Base-by-base conservation (phyloP, 2,329 filamentous ascomycete genomes). In the Penicillium hordei region DNA sequence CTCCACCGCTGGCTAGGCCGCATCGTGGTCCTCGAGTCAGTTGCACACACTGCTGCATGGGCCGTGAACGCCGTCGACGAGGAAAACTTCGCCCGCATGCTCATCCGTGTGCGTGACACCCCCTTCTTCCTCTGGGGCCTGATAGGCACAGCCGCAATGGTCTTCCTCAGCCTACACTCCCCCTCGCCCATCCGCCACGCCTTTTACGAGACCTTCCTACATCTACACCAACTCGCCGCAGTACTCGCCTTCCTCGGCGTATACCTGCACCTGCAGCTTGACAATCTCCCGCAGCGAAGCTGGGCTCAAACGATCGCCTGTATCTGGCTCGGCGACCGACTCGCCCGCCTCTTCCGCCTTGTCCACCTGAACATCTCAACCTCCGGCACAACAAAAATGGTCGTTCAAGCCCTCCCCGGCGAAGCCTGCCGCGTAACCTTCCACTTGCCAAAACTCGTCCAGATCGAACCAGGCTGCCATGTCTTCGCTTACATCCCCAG, bases 131-230 rank as follows among this genome's bases (percentile, higher is more conserved):
- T 63, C 13, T 80, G 72, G 68, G 79, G 79, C 3, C 52, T 79
- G 13, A 52, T 85, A 9, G 80, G 78, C 23, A 76, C 75, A 0
- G 58, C 71, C 23, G 63, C 74, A 0, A 72, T 81, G 72, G 49
- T 75, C 25, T 69, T 77, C 36, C 72, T 82, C 10, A 44, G 68
- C 1, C 58, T 78, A 12, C 79, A 81, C 59, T 78, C 79, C 1
- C 72, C 75, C 10, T 81, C 91, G 2, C 89, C 92, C 0, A 71
- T 99, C 51, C 88, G 94, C 60, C 93, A 97, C 75, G 92, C 93
- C 39, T 97, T 96, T 73, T 99, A 99, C 78, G 94, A 99, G 78
- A 95, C 91, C 1, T 99, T 99, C 62, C 65, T 81, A 25, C 77
- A 80, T 59, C 63, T 80, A 7, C 79, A 81, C 65, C 78, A 80